phyloP scores from a whole-genome alignment of 2,329 filamentous ascomycete genomes.

The Penicillium concentricum region DNA sequence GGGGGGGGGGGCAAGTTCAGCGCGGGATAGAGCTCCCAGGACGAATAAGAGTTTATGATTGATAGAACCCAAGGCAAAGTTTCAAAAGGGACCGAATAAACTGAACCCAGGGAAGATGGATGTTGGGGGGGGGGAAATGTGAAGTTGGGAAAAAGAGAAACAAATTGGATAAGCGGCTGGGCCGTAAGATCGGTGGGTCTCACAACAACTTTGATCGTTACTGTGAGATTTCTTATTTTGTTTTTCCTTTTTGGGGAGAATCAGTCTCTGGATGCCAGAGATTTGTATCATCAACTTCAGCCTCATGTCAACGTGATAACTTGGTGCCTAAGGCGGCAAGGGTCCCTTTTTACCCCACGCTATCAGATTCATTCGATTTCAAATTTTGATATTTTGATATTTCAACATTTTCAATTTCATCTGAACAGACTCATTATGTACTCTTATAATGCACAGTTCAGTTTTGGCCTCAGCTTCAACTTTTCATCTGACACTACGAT shows the following conservation, averaged over 20 bases:
- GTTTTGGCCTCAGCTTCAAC: background rate
- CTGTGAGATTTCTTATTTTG: background rate
- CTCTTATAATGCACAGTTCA: background rate
- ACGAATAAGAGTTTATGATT: conserved; percentile 3
- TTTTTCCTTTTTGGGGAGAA: background rate
- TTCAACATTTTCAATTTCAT: background rate
- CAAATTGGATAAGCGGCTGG: conserved; percentile 24
- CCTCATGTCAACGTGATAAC: conserved; percentile 1
- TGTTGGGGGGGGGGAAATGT: conserved; percentile 10
- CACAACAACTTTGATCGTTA: conserved; percentile 6
- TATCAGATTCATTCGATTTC: background rate
- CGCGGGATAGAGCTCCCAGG: conserved; percentile 14
- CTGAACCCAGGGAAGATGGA: background rate
- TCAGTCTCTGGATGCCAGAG: background rate
- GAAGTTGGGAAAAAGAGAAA: conserved; percentile 27
- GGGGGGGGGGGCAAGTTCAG: conserved; percentile 7
- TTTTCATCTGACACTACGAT: background rate
- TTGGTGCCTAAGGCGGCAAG: background rate
- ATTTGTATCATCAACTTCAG: background rate
- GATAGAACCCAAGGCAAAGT: background rate
- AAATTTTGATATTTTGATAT: background rate
- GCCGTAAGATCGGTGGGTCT: conserved; percentile 11
- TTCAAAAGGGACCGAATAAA: background rate
- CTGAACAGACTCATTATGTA: background rate
- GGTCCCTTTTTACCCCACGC: conserved; percentile 5